Base-by-base conservation (phyloP, 2,329 filamentous ascomycete genomes). In the Penicillium griseofulvum region DNA sequence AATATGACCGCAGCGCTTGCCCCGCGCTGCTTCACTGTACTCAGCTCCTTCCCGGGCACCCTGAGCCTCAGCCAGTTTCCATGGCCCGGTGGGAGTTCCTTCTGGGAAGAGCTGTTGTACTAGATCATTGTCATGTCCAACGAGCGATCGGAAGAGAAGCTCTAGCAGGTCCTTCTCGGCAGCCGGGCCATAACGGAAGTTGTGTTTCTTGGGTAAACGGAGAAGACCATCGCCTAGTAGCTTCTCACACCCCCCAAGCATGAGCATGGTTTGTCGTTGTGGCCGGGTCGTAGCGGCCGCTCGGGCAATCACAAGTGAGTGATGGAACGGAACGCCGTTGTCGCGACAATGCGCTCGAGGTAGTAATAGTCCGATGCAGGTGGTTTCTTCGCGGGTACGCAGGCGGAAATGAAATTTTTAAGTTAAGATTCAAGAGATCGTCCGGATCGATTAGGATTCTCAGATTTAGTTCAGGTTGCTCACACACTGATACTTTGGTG, bases 1-100 rank as follows among this genome's bases (percentile, higher is more conserved):
- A 59, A 99, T 97, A 78, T 99, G 95, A 4, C 94, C 95, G 72
- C 94, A 99, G 44, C 91, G 87, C 74, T 95, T 95, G 52, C 95
- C 94, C 63, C 91, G 86, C 14, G 94, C 94, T 7, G 89, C 88
- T 63, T 93, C 89, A 19, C 91, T 94, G 71, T 97, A 99, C 73
- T 99, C 95, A 31, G 93, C 91, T 11, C 94, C 93, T 68, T 96
- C 91, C 55, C 91, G 82, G n/a, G 90, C 90, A 17, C 92, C 93
- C 71, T 99, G 95, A 16, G 92, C 92, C 65, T 90, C 87, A 58
- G 88, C 84, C 37, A 99, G 80, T 73, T 89, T 94, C 82, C 92
- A 88, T 42, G 79, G 76, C 37, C 80, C 80, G 43, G 77, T 78
- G 9, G 87, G 83, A 38, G 81, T 82, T 12, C 91, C 90, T 38